These are phyloP conservation scores for Schwanniomyces pseudopolymorphus DNA, from an alignment of 805 yeast genomes.

Conservation along the genomic window DNA sequence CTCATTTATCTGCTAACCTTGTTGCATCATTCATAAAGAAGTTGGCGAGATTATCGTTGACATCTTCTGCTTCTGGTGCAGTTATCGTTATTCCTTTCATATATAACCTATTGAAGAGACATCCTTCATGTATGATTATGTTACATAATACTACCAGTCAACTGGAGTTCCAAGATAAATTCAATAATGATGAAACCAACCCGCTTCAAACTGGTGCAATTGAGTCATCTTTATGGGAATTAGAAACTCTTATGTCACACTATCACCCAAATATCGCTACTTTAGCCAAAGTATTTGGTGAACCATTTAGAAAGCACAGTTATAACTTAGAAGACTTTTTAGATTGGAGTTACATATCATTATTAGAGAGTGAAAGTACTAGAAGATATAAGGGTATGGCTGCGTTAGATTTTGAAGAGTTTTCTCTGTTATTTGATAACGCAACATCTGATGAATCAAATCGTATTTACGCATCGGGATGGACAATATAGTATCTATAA, in stretches of 20 bases:
- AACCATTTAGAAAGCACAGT: conserved; percentile 83
- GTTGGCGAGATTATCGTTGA: conserved; percentile 69
- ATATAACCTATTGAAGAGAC: conserved; percentile 84
- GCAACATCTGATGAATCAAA: conserved; percentile 11
- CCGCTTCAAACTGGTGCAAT: conserved; percentile 81
- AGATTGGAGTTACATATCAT: conserved; percentile 79
- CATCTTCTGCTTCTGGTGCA: conserved; percentile 85
- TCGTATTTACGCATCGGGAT: conserved; percentile 23
- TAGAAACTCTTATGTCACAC: conserved; percentile 74
- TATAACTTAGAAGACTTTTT: conserved; percentile 93
- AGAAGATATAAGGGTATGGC: conserved; percentile 71
- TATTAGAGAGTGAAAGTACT: conserved; percentile 60
- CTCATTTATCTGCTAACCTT: conserved; percentile 79
- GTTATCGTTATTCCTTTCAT: conserved; percentile 88
- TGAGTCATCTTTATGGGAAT: conserved; percentile 89
- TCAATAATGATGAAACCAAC: conserved; percentile 58
- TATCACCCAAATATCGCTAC: conserved; percentile 96
- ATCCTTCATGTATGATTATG: conserved; percentile 91
- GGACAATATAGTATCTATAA: conserved; percentile 17
- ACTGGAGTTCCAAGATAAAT: conserved; percentile 57
- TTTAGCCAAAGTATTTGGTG: conserved; percentile 80
- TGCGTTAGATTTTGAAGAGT: conserved; percentile 71
- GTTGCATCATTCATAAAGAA: conserved; percentile 89
- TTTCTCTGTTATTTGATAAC: conserved; percentile 34
- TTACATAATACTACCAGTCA: conserved; percentile 54